Percentiles rank a stretch among this genome's conserved stretches.
Evolutionary conservation across 345 rosid species (phyloP).

Genomic region (Hevea brasiliensis): DNA sequence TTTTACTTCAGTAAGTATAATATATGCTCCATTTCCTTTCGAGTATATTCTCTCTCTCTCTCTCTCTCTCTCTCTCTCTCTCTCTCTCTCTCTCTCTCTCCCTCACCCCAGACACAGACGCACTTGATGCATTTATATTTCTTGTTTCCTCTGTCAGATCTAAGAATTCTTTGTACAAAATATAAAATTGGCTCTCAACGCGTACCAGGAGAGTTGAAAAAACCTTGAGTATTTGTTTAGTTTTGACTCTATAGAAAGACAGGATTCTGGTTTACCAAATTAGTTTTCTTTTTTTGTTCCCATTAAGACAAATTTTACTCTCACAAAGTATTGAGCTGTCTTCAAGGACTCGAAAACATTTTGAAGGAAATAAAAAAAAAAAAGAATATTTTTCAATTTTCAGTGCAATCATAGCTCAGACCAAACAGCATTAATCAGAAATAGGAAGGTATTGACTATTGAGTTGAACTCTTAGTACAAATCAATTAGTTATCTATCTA

Average conservation of each 20-base stretch:
- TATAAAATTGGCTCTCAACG: not conserved
- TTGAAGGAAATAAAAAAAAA: too few relatives aligned
- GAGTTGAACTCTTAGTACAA: not conserved
- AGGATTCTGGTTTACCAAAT: not conserved
- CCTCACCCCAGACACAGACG: not conserved
- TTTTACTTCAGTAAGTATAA: slow-evolving; percentile 89
- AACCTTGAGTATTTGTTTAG: not conserved
- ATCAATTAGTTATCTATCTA: not conserved
- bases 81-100: not conserved
- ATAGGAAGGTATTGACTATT: not conserved
- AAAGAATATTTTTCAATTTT: not conserved
- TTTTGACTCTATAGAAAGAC: not conserved
- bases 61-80: not conserved
- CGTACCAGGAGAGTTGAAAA: not conserved
- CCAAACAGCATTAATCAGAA: not conserved
- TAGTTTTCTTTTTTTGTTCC: not conserved
- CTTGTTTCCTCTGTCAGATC: not conserved
- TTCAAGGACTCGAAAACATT: not conserved
- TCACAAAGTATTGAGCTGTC: not conserved
- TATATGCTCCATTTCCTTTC: not conserved
- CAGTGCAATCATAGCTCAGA: not conserved
- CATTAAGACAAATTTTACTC: not conserved
- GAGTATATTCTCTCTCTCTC: not conserved
- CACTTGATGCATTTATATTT: not conserved
- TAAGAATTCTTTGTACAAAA: not conserved